Percentiles rank a stretch among this genome's conserved stretches.
phyloP scores from a whole-genome alignment of 306 rosid species.

The Trifolium pratense region DNA sequence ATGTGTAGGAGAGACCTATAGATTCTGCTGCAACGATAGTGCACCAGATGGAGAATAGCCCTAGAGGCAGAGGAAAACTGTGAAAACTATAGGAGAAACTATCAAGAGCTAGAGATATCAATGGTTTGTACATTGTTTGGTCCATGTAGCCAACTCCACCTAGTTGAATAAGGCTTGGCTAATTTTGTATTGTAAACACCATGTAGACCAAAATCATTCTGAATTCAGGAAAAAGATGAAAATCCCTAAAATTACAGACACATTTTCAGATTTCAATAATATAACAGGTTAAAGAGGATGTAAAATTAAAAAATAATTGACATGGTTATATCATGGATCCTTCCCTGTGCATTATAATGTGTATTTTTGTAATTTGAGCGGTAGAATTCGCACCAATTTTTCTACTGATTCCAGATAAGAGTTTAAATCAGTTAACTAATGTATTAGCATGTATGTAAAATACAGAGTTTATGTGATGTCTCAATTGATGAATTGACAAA shows the following conservation, averaged over 20 bases:
- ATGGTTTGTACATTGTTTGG: background rate
- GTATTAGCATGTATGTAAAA: background rate
- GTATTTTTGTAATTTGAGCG: no score
- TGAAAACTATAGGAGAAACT: background rate
- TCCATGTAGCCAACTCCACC: background rate
- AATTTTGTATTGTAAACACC: background rate
- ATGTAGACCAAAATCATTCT: background rate
- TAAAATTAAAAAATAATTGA: background rate
- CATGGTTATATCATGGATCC: constrained; percentile 3
- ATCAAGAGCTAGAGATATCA: background rate
- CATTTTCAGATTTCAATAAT: background rate
- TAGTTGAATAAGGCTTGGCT: background rate
- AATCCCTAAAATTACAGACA: background rate
- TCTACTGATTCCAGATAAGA: background rate
- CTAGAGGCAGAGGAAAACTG: background rate
- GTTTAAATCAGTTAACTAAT: background rate
- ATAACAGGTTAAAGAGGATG: constrained; percentile 5
- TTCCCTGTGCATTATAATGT: background rate
- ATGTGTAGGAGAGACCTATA: background rate
- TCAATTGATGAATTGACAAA: constrained; percentile 17
- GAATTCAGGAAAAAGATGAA: background rate
- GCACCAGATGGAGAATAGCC: background rate
- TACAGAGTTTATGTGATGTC: background rate
- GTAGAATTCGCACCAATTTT: background rate
- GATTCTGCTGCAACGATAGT: background rate